Evolutionary conservation across 192 early-diverging fungal species (phyloP).

Genomic region (Dispira simplex): DNA sequence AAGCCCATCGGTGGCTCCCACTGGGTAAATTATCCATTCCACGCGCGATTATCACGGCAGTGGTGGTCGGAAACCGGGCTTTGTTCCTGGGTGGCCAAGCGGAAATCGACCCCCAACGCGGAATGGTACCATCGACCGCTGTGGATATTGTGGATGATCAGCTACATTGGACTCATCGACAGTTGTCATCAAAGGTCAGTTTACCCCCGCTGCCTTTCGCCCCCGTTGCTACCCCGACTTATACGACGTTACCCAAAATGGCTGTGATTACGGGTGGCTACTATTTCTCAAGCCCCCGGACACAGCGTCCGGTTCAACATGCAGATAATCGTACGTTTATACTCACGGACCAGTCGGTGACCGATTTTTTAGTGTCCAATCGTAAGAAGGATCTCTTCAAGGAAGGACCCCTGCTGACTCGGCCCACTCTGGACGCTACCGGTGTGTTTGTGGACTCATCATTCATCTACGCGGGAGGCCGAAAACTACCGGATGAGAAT

Average conservation of each 20-base stretch:
- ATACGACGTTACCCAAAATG: background rate
- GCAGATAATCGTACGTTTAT: conserved; percentile 1
- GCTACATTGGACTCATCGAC: background rate
- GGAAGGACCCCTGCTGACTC: background rate
- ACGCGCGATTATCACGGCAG: background rate
- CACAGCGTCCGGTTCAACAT: background rate
- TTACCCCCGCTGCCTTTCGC: background rate
- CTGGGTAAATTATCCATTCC: background rate
- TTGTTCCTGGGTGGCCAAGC: background rate
- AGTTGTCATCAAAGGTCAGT: background rate
- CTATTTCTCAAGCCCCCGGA: conserved; percentile 1
- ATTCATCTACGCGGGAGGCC: conserved; percentile 8
- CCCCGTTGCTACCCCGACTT: background rate
- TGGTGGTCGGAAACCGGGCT: background rate
- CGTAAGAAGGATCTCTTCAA: background rate
- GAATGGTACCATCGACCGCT: background rate
- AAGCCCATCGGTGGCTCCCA: conserved; percentile 18
- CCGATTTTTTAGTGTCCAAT: background rate
- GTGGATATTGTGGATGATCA: conserved; percentile 1
- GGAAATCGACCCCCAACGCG: background rate
- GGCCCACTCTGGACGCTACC: background rate
- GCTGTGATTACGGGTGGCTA: conserved; percentile 2
- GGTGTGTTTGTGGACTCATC: background rate
- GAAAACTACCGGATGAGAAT: background rate
- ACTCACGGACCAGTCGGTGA: background rate